Evolutionary conservation across 306 rosid species (phyloP).

Genomic region (Ammopiptanthus mongolicus): DNA sequence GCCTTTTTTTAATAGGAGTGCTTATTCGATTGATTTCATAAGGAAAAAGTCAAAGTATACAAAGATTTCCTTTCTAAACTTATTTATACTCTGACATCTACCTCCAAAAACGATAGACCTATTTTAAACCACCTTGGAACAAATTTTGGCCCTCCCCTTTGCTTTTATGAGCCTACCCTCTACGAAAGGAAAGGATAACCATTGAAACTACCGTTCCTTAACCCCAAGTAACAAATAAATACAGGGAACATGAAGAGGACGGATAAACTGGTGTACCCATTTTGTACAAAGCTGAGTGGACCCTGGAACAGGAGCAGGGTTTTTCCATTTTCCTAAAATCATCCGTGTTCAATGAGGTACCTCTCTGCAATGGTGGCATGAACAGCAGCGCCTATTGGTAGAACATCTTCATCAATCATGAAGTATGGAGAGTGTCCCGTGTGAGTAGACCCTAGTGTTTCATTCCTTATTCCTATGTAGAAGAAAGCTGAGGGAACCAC

Average conservation of each 20-base stretch:
- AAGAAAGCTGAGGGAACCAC: slow-evolving; percentile 72
- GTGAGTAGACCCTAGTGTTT: slow-evolving; percentile 81
- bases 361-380: slow-evolving; percentile 91
- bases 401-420: slow-evolving; percentile 81
- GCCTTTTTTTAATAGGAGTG: background rate
- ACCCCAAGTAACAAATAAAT: slow-evolving; percentile 13
- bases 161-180: background rate
- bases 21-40: background rate
- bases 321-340: background rate
- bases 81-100: slow-evolving; percentile 9
- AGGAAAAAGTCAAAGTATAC: background rate
- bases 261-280: background rate
- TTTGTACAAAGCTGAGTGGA: slow-evolving; percentile 23
- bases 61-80: slow-evolving; percentile 9
- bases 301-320: background rate
- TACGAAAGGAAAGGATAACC: background rate
- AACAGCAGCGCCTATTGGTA: slow-evolving; percentile 73
- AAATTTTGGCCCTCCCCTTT: background rate
- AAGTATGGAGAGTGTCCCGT: slow-evolving; percentile 91
- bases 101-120: background rate
- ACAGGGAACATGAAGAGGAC: background rate
- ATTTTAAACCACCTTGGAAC: background rate
- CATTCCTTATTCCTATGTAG: slow-evolving; percentile 79
- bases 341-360: slow-evolving; percentile 58
- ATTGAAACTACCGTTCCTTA: slow-evolving; percentile 3